A percentile compares a stretch with the other conserved stretches of the same genome.
phyloP scores from a whole-genome alignment of 768 basidiomycete genomes.

The Rubroboletus pulcherrimus region DNA sequence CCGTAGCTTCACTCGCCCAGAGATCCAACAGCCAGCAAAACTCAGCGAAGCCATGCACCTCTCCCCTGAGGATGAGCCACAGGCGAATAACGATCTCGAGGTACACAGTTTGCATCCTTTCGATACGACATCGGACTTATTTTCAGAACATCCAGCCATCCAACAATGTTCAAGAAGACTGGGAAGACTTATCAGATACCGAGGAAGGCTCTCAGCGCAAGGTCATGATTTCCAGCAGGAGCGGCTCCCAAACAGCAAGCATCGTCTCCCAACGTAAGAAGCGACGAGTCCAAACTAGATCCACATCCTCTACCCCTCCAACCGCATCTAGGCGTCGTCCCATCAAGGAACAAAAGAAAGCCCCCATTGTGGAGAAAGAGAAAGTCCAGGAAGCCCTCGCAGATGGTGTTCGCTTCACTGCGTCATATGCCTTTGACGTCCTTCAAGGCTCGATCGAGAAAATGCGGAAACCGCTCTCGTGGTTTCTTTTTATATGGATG shows the following conservation, averaged over 20 bases:
- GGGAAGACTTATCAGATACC: conserved; percentile 34
- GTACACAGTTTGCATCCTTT: conserved; percentile 2
- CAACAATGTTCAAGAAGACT: conserved; percentile 18
- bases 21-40: background rate
- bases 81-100: background rate
- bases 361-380: conserved; percentile 25
- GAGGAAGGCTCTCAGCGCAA: conserved; percentile 13
- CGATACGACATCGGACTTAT: background rate
- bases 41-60: conserved; percentile 13
- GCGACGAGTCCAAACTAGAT: conserved; percentile 26
- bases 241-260: conserved; percentile 6
- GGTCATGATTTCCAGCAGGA: conserved; percentile 1
- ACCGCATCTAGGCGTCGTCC: conserved; percentile 18
- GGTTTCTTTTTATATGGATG: conserved; percentile 50
- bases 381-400: conserved; percentile 21
- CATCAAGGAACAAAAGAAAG: conserved; percentile 27
- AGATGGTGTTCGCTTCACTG: conserved; percentile 25
- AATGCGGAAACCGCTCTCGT: conserved; percentile 52
- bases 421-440: conserved; percentile 47
- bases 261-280: conserved; percentile 26
- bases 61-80: background rate
- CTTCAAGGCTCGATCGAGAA: conserved; percentile 43
- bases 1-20: background rate
- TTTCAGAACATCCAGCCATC: background rate
- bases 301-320: conserved; percentile 18